Conservation (phyloP, 305 asterid species). For the Ajuga reptans region DNA sequence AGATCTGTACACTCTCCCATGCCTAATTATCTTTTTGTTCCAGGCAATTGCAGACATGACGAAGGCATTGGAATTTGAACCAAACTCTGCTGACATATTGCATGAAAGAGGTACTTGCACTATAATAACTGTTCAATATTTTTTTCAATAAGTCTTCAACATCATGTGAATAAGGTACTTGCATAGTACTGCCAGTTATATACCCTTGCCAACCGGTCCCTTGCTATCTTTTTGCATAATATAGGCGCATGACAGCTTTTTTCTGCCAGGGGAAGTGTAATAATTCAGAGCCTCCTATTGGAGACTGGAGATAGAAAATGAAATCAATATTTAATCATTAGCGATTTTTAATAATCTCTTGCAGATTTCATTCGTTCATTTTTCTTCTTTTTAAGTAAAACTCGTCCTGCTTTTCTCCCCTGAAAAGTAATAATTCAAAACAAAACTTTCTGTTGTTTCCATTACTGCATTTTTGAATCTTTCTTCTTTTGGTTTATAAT, state of each 20-base stretch:
- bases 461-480: not conserved
- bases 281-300: conserved; percentile 4
- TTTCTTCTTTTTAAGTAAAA: not conserved
- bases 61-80: conserved; percentile 87
- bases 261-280: conserved; percentile 11
- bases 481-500: no score
- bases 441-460: not conserved
- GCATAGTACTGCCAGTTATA: conserved; percentile 2
- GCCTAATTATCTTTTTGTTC: conserved; percentile 22
- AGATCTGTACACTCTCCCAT: conserved; percentile 4
- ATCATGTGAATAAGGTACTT: conserved; percentile 17
- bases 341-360: not conserved
- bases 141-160: conserved; percentile 9
- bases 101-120: conserved; percentile 81
- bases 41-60: conserved; percentile 97
- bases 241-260: conserved; percentile 10
- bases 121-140: not conserved
- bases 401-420: not conserved
- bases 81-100: conserved; percentile 65
- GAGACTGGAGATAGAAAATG: conserved; percentile 9
- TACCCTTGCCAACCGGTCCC: not conserved
- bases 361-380: not conserved
- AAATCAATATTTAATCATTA: not conserved
- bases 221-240: conserved; percentile 17
- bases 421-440: not conserved